Percentiles rank a stretch among this genome's conserved stretches.
Conservation (phyloP, 108 stramenopile species). For the Epithemia pelagica region DNA sequence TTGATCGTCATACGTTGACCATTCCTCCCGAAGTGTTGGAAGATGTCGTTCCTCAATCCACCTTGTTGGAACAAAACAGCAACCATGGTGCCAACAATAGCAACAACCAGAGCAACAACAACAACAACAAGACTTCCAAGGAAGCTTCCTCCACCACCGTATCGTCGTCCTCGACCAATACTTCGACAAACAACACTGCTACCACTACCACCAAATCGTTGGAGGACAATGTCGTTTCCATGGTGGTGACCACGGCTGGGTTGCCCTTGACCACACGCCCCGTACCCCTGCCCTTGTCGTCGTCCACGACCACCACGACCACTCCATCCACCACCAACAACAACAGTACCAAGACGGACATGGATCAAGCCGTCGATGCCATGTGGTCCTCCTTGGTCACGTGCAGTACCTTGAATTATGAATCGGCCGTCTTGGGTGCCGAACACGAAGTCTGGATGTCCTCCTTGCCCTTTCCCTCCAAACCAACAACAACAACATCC, state of each 20-base stretch:
- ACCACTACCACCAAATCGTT: neutral
- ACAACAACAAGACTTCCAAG: neutral
- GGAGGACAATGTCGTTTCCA: slow-evolving; percentile 24
- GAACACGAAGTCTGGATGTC: neutral
- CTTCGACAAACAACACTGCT: neutral
- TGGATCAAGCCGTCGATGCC: slow-evolving; percentile 1
- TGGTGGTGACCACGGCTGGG: slow-evolving; percentile 43
- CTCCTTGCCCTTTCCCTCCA: neutral
- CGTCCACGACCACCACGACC: neutral
- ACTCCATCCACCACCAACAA: neutral
- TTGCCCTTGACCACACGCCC: slow-evolving; percentile 32
- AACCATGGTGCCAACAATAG: too few species aligned
- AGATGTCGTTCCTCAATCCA: slow-evolving; percentile 47
- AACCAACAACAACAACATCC: neutral
- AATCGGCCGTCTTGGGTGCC: neutral
- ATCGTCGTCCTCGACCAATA: neutral
- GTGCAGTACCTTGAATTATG: slow-evolving; percentile 4
- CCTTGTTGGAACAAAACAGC: neutral
- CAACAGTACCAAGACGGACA: neutral
- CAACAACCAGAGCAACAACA: too few species aligned
- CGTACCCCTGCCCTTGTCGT: neutral
- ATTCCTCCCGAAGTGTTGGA: slow-evolving; percentile 63
- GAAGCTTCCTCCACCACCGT: neutral
- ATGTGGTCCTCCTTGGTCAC: slow-evolving; percentile 13
- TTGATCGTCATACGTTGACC: slow-evolving; percentile 66